Conservation (phyloP, 345 rosid species). For the Salix purpurea region DNA sequence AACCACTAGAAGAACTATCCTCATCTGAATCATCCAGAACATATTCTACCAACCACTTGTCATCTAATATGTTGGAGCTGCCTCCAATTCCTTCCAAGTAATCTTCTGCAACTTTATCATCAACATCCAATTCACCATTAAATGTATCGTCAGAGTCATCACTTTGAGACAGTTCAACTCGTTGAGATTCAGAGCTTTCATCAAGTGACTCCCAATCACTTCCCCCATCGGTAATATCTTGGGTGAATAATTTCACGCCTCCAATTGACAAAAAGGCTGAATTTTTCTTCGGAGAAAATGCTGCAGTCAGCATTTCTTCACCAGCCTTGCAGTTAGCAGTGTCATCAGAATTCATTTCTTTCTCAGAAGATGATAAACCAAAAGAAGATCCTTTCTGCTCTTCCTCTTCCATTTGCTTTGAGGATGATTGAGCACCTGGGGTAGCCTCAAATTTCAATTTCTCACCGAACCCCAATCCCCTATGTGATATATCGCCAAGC, state of each 20-base stretch:
- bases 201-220: constrained; percentile 38
- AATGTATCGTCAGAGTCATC: constrained; percentile 38
- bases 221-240: constrained; percentile 64
- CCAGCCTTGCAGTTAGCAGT: constrained; percentile 17
- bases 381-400: constrained; percentile 26
- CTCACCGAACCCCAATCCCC: constrained; percentile 59
- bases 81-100: constrained; percentile 93
- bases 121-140: constrained; percentile 57
- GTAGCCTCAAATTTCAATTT: constrained; percentile 49
- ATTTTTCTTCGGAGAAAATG: constrained; percentile 39
- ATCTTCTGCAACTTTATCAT: constrained; percentile 78
- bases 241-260: constrained; percentile 63
- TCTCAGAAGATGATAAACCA: constrained; percentile 29
- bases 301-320: constrained; percentile 23
- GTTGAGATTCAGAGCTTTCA: constrained; percentile 38
- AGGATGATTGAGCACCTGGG: constrained; percentile 40
- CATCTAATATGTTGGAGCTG: constrained; percentile 44
- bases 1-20: constrained; percentile 48
- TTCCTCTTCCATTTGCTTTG: constrained; percentile 33
- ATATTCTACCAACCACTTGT: constrained; percentile 54
- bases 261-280: constrained; percentile 78
- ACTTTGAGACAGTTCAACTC: constrained; percentile 39
- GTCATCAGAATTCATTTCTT: constrained; percentile 34
- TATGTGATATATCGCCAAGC: constrained; percentile 55
- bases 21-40: constrained; percentile 42